Percentiles rank a stretch among this genome's conserved stretches.
phyloP scores from a whole-genome alignment of 1,284 basidiomycete species.

The Exobasidium rhododendri region DNA sequence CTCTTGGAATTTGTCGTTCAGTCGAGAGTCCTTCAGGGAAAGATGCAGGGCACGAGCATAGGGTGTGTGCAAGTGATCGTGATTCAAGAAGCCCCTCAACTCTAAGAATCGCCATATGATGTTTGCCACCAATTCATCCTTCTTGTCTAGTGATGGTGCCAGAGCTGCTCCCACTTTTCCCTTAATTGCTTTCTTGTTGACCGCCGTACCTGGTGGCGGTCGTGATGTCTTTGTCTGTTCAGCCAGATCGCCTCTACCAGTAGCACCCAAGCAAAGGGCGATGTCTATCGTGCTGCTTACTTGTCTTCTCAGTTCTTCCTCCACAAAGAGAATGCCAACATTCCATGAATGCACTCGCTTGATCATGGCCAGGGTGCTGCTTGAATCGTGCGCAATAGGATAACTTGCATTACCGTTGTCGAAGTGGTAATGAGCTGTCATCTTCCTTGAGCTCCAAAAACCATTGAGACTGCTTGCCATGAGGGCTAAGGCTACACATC shows the following conservation, averaged over 20 bases:
- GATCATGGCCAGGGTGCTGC: slow-evolving; percentile 77
- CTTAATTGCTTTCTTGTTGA: not conserved
- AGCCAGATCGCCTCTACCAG: slow-evolving; percentile 56
- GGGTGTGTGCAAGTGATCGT: slow-evolving; percentile 78
- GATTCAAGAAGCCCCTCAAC: slow-evolving; percentile 87
- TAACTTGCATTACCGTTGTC: slow-evolving; percentile 22
- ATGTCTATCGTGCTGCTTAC: slow-evolving; percentile 98
- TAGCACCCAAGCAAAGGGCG: slow-evolving; percentile 86
- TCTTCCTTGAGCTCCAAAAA: slow-evolving; percentile 48
- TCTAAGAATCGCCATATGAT: slow-evolving; percentile 98
- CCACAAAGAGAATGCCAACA: slow-evolving; percentile 78
- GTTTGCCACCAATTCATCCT: slow-evolving; percentile 97
- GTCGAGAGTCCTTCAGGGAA: slow-evolving; percentile 70
- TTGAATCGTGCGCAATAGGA: slow-evolving; percentile 57
- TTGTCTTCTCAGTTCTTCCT: slow-evolving; percentile 91
- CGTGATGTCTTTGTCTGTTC: slow-evolving; percentile 40
- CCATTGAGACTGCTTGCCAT: slow-evolving; percentile 42
- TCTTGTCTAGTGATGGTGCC: slow-evolving; percentile 72
- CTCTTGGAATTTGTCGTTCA: slow-evolving; percentile 99
- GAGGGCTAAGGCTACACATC: slow-evolving; percentile 71
- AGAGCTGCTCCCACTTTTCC: slow-evolving; percentile 7
- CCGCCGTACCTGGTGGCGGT: not conserved
- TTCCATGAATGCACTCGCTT: slow-evolving; percentile 90
- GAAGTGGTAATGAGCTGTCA: slow-evolving; percentile 48
- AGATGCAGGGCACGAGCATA: slow-evolving; percentile 80